Percentiles rank a stretch among this genome's conserved stretches.
phyloP scores from a whole-genome alignment of 1,284 basidiomycete genomes.

The Rhodotorula glutinis region DNA sequence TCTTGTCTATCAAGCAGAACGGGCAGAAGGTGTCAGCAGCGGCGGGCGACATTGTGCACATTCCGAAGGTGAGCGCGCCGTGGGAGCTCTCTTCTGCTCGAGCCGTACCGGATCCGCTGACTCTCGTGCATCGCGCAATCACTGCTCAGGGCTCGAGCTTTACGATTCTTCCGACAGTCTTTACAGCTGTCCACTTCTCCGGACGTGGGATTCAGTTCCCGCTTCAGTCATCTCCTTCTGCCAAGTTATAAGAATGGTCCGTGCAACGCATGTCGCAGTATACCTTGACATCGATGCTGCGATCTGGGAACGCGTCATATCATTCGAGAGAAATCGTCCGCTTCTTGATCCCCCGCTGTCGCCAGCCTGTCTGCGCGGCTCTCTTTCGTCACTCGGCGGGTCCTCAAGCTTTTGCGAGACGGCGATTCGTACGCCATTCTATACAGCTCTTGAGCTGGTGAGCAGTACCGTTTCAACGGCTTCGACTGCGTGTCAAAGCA shows the following conservation, averaged over 20 bases:
- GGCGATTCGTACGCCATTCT: no score
- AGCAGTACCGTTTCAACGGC: no score
- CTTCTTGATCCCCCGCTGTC: no score
- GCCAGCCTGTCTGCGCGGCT: no score
- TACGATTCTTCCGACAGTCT: neutral
- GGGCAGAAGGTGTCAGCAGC: neutral
- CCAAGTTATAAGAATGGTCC: neutral
- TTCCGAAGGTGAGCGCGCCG: neutral
- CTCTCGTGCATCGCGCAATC: neutral
- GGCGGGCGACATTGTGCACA: conserved; percentile 1
- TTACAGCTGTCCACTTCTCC: conserved; percentile 4
- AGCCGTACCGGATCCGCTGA: neutral
- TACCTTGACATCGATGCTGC: no score
- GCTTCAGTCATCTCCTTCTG: neutral
- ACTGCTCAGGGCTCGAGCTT: neutral
- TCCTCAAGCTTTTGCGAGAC: no score
- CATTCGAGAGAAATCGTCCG: no score
- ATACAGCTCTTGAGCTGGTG: no score
- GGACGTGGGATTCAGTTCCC: neutral
- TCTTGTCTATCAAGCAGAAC: neutral
- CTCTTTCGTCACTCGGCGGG: no score
- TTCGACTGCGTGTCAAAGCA: no score
- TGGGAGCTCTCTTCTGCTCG: neutral
- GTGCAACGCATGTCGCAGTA: neutral
- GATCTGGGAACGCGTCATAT: no score